Base-by-base conservation (phyloP, 768 basidiomycete genomes). In the Trametes punicea region DNA sequence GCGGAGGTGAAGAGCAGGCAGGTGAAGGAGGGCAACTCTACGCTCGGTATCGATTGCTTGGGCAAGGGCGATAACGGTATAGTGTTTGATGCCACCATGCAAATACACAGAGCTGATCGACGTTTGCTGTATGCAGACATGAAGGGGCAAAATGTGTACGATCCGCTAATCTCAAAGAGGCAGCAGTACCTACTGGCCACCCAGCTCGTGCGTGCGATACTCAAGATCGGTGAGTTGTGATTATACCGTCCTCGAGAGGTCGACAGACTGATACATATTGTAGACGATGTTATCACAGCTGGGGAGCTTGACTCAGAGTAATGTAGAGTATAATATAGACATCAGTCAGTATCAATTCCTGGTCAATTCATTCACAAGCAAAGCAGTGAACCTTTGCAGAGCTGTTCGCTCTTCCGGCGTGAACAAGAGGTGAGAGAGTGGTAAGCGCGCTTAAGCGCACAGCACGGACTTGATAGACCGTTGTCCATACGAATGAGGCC, bases 111-210 rank as follows among this genome's bases (percentile, higher is more conserved):
- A 10, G 7, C 7, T 10, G 1, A 25, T 27, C 20, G 15, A 20
- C 13, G 44, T 59, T 36, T 18, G 31, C n/a, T 13, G 36, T 41
- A 39, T 46, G 13, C 67, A 98, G 96, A 99, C 65, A 99, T 99
- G 96, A 96, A 89, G 78, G 81, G 87, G 67, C 96, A 98, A 69
- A 92, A 93, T 65, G 95, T 98, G 39, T 94, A 95, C 64, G 97
- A 99, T 67, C 96, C 97, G 26, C 75, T 98, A 61, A 97, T 98
- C 71, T 94, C 94, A 38, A 99, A 98, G 75, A 77, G 96, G 67
- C 95, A 98, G 68, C 96, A 98, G 68, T 97, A 93, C 74, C 75
- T 99, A 56, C 77, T 99, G 38, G 97, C 97, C n/a, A 98, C 95
- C 20, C 94, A 95, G 81, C 81, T 93, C 56, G 90, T 93, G 40